A percentile compares a stretch with the other conserved stretches of the same genome.
phyloP scores from a whole-genome alignment of 1,284 basidiomycete genomes.

The Cerioporus squamosus region DNA sequence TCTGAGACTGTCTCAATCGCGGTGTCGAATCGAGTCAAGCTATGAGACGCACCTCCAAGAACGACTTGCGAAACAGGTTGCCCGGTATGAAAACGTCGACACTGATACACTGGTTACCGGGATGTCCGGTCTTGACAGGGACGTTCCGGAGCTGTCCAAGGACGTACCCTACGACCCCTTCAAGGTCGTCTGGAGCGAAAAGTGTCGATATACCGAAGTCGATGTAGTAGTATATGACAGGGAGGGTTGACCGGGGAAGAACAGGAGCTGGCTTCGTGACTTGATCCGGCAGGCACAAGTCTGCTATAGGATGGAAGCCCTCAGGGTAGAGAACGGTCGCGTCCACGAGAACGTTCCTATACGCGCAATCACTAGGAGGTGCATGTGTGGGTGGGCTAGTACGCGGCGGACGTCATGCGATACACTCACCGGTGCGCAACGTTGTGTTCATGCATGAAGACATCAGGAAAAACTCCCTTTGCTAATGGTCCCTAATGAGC shows the following conservation, averaged over 20 bases:
- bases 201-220: too few species aligned
- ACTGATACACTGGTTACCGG: not conserved
- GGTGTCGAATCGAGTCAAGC: not conserved
- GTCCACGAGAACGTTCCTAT: conserved; percentile 34
- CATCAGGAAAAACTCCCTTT: too few species aligned
- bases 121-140: conserved; percentile 21
- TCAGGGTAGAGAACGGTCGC: conserved; percentile 25
- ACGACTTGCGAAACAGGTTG: not conserved
- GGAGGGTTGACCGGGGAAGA: too few species aligned
- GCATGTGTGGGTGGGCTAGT: not conserved
- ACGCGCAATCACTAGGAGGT: conserved; percentile 23
- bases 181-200: too few species aligned
- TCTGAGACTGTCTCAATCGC: not conserved
- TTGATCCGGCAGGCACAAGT: conserved; percentile 14
- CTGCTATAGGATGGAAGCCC: conserved; percentile 28
- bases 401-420: not conserved
- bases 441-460: not conserved
- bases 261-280: not conserved
- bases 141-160: conserved; percentile 31
- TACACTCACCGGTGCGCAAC: conserved; percentile 29
- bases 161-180: conserved; percentile 32
- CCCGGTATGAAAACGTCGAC: not conserved
- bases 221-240: too few species aligned
- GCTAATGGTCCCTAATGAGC: too few species aligned
- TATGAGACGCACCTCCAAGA: not conserved